Base-by-base conservation (phyloP, 768 basidiomycete species). In the Termitomyces sp. region DNA sequence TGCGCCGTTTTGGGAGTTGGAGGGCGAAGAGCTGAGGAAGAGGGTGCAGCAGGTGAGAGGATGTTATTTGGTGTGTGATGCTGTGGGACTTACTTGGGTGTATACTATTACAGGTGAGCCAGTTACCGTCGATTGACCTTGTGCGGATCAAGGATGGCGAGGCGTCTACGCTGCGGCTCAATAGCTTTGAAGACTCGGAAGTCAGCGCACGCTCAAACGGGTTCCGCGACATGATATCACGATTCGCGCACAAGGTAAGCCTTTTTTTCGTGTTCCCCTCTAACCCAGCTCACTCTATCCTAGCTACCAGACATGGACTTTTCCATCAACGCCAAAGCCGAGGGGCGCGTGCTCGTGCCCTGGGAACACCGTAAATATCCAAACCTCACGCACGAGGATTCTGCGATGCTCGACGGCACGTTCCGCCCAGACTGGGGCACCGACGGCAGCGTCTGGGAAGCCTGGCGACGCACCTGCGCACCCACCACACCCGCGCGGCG, bases 291-390 rank as follows among this genome's bases (percentile, higher is more conserved):
- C 44, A n/a, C n/a, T n/a, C n/a, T n/a, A n/a, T n/a, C 28, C 28
- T 69, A 94, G 87, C 82, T 98, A 4, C 96, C 96, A 13, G 88
- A 98, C 77, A 88, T 99, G 88, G 91, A 97, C 67, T 88, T 99
- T 65, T 86, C 97, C 0, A 86, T 99, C 75, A 98, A 98, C 67
- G 87, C 91, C 24, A 91, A 90, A 75, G 91, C 95, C 0, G 97
- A 98, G 75, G 93, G 96, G 12, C 88, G 97, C 16, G 86, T 99
- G 8, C 79, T 99, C 15, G 89, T 96, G 5, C 91, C 94, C 46
- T 97, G 95, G 94, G 94, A 96, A 70, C 86, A 92, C 66, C 79
- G 80, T n/a, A 70, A 76, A 42, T 88, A 84, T 67, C 83, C 90
- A 6, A 96, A 95, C 70, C 72, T 88, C 51, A 91, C 94, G 5